These are phyloP conservation scores for Cardamine resedifolia DNA, from an alignment of 345 rosid species.

Conservation along the genomic window DNA sequence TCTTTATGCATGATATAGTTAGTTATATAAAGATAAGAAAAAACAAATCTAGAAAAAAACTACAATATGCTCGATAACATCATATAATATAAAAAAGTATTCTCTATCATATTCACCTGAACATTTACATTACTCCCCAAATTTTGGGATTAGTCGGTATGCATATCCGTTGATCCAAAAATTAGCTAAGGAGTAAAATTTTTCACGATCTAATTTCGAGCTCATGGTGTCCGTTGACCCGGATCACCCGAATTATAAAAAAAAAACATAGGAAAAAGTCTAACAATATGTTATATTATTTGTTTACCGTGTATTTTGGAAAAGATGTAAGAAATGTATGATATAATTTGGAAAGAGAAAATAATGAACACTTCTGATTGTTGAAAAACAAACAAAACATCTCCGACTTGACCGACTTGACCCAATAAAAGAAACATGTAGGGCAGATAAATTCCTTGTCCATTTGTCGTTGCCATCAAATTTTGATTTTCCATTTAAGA, in stretches of 20 bases:
- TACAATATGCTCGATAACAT: background rate
- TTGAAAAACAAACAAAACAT: slow-evolving; percentile 7
- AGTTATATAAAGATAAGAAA: background rate
- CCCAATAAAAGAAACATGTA: slow-evolving; percentile 29
- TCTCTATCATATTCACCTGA: no score
- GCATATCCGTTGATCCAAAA: no score
- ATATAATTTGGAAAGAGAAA: background rate
- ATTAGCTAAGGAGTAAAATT: no score
- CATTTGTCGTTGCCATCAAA: background rate
- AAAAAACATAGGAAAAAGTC: background rate
- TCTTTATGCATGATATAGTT: background rate
- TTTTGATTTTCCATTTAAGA: slow-evolving; percentile 16
- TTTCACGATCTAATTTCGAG: no score
- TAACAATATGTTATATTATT: background rate
- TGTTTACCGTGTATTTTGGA: background rate
- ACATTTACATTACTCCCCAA: no score
- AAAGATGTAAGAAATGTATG: background rate
- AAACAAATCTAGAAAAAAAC: background rate
- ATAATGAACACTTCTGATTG: slow-evolving; percentile 11
- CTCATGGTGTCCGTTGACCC: no score
- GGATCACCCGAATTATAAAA: no score
- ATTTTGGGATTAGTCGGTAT: no score
- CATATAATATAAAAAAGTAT: background rate
- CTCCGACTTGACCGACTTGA: slow-evolving; percentile 24
- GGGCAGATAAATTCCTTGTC: slow-evolving; percentile 17